Evolutionary conservation across 371 early-diverging fungal species (phyloP).

Genomic region (Rhizopus arrhizus): DNA sequence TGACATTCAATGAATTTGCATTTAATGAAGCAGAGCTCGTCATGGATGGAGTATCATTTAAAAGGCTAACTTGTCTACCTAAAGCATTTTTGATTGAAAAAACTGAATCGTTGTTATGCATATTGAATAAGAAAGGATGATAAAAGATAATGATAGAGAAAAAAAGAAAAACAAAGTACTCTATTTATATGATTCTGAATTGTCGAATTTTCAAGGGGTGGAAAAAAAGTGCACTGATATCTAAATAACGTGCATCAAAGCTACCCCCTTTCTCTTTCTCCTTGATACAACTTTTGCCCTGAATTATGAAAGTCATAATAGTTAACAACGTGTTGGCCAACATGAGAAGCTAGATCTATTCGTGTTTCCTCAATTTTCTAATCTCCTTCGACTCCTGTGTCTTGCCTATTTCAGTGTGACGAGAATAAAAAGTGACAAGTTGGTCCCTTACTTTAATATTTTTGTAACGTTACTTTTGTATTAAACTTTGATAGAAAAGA

Average conservation of each 20-base stretch:
- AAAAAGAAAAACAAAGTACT: neutral
- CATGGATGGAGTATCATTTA: conserved; percentile 15
- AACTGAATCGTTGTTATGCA: conserved; percentile 1
- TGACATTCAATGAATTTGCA: neutral
- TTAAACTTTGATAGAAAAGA: too few relatives aligned
- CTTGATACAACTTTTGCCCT: neutral
- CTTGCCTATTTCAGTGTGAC: too few relatives aligned
- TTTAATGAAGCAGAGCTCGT: neutral
- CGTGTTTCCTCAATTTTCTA: too few relatives aligned
- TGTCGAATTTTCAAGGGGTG: neutral
- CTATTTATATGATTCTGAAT: conserved; percentile 2
- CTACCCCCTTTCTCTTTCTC: neutral
- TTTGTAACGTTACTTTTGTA: too few relatives aligned
- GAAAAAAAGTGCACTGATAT: conserved; percentile 10
- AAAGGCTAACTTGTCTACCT: conserved; percentile 24
- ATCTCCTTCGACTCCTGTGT: too few relatives aligned
- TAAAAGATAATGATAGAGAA: conserved; percentile 2
- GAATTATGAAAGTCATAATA: conserved; percentile 1
- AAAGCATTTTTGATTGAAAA: conserved; percentile 27
- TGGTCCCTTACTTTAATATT: too few relatives aligned
- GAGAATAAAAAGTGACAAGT: too few relatives aligned
- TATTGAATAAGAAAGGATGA: conserved; percentile 1
- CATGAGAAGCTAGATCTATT: neutral
- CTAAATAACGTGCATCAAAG: conserved; percentile 10
- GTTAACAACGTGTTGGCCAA: conserved; percentile 3